Conservation (phyloP, 2,329 filamentous ascomycete genomes). For the Paraphaeosphaeria minitans region DNA sequence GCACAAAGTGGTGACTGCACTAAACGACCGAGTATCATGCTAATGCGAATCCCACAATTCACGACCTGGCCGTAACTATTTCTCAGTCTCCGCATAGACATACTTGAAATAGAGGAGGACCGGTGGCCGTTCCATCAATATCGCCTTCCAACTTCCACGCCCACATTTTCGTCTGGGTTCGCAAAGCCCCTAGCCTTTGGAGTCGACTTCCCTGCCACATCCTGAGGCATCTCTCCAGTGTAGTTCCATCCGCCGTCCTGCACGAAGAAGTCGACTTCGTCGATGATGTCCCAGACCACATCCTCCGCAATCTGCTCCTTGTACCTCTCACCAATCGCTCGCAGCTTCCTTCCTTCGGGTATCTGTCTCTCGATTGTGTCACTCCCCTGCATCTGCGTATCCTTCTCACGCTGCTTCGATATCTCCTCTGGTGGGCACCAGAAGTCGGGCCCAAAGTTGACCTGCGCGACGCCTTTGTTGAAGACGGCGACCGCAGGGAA, state of each 20-base stretch:
- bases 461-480: conserved; percentile 85
- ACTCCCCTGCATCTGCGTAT: conserved; percentile 36
- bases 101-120: not conserved
- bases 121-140: conserved; percentile 26
- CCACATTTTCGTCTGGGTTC: conserved; percentile 45
- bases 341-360: conserved; percentile 48
- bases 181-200: conserved; percentile 45
- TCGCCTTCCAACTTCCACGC: conserved; percentile 43
- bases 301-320: conserved; percentile 95
- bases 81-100: not conserved
- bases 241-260: conserved; percentile 63
- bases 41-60: not conserved
- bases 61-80: not conserved
- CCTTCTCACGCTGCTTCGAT: conserved; percentile 46
- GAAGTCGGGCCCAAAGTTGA: conserved; percentile 93
- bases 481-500: conserved; percentile 94
- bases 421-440: conserved; percentile 79
- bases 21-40: no score
- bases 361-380: conserved; percentile 19
- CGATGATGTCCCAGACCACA: conserved; percentile 87
- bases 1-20: not conserved
- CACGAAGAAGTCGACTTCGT: conserved; percentile 90
- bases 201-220: conserved; percentile 42
- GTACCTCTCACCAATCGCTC: conserved; percentile 77
- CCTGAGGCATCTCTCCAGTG: conserved; percentile 41